phyloP scores from a whole-genome alignment of 139 green algal species.

The Closterium sp. region DNA sequence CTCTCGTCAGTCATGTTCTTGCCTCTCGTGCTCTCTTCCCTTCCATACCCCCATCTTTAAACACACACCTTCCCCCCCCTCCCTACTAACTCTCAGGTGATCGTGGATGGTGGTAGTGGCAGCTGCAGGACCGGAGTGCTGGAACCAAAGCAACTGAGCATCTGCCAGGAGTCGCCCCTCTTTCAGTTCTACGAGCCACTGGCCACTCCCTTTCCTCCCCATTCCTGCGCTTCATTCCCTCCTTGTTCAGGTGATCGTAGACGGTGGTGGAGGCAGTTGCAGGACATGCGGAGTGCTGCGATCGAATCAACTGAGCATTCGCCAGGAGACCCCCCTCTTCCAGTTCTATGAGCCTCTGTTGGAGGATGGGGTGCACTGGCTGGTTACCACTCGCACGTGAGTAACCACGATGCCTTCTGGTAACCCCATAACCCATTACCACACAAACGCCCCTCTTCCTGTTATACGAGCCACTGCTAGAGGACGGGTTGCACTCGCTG shows the following conservation, averaged over 20 bases:
- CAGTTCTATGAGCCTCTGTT: no score
- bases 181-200: neutral
- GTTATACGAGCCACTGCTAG: neutral
- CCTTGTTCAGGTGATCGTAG: conserved; percentile 12
- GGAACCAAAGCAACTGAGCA: no score
- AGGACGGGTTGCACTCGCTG: neutral
- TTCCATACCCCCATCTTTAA: no score
- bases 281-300: conserved; percentile 34
- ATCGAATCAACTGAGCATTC: conserved; percentile 25
- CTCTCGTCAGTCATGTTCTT: no score
- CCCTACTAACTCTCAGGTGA: no score
- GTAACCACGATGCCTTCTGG: neutral
- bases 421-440: neutral
- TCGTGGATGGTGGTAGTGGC: conserved; percentile 20
- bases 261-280: conserved; percentile 25
- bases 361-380: no score
- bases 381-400: no score
- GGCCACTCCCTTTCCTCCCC: neutral
- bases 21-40: neutral
- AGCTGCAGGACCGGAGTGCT: neutral
- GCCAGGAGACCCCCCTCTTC: conserved; percentile 8
- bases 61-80: no score
- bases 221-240: neutral
- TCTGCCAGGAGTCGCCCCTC: neutral
- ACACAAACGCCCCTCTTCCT: neutral